These are phyloP conservation scores for Atkinsonella hypoxylon DNA, from an alignment of 2,329 filamentous ascomycete genomes.

Conservation along the genomic window DNA sequence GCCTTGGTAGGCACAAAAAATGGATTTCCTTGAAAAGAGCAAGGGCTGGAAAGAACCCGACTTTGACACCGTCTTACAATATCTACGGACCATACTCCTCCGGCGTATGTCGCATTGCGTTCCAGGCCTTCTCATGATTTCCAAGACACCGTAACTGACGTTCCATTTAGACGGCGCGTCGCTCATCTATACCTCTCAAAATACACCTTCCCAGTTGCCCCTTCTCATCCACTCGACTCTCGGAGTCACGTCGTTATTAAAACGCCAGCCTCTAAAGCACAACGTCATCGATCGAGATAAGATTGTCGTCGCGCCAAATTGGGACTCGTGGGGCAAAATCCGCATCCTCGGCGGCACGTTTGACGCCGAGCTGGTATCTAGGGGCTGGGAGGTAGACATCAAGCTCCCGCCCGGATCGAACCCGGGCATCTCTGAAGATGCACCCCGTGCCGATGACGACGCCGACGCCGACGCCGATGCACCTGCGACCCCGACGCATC, in stretches of 20 bases:
- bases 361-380: slow-evolving; percentile 76
- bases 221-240: slow-evolving; percentile 75
- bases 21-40: slow-evolving; percentile 80
- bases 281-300: slow-evolving; percentile 91
- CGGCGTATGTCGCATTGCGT: slow-evolving; percentile 48
- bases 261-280: slow-evolving; percentile 67
- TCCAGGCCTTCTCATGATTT: not conserved
- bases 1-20: slow-evolving; percentile 59
- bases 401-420: slow-evolving; percentile 36
- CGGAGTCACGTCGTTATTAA: slow-evolving; percentile 72
- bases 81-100: slow-evolving; percentile 76
- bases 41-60: slow-evolving; percentile 91
- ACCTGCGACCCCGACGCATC: not conserved
- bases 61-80: slow-evolving; percentile 92
- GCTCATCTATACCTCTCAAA: slow-evolving; percentile 73
- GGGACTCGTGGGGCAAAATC: slow-evolving; percentile 98
- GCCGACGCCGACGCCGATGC: slow-evolving; percentile 13
- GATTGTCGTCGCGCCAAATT: slow-evolving; percentile 88
- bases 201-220: slow-evolving; percentile 63
- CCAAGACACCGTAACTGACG: not conserved
- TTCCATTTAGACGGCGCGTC: slow-evolving; percentile 58
- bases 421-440: slow-evolving; percentile 12
- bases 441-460: slow-evolving; percentile 11
- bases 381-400: slow-evolving; percentile 77
- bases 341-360: slow-evolving; percentile 83